A percentile compares a stretch with the other conserved stretches of the same genome.
Conservation (phyloP, 208 protist species). For the Leishmania martiniquensis region DNA sequence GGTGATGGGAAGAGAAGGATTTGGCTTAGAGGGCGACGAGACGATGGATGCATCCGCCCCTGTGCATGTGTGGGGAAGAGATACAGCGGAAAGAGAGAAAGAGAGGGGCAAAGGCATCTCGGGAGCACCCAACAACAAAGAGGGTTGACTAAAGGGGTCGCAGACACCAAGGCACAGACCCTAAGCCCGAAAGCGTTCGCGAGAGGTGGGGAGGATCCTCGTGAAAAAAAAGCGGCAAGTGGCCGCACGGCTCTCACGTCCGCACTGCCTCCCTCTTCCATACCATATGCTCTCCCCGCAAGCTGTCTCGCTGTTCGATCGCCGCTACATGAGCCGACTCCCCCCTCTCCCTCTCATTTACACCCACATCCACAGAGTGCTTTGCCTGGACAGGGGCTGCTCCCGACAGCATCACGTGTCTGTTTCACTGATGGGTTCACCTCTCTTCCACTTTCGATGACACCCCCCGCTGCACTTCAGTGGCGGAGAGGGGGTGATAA, state of each 20-base stretch:
- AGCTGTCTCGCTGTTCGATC: background rate
- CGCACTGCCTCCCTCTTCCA: background rate
- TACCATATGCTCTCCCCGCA: background rate
- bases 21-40: background rate
- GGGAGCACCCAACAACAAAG: background rate
- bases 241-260: background rate
- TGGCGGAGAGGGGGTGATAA: too few species aligned
- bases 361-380: too few species aligned
- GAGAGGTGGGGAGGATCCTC: background rate
- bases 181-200: background rate
- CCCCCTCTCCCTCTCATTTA: background rate
- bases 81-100: background rate
- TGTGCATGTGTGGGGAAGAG: background rate
- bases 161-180: too few species aligned
- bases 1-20: background rate
- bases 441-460: background rate
- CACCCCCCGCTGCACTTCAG: background rate
- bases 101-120: background rate
- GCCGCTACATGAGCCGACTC: background rate
- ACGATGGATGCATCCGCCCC: background rate
- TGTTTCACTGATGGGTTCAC: background rate
- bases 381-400: background rate
- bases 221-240: background rate
- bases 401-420: background rate
- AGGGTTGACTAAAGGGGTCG: background rate